Conservation (phyloP, 2,329 filamentous ascomycete species). For the Trichoderma sp. region DNA sequence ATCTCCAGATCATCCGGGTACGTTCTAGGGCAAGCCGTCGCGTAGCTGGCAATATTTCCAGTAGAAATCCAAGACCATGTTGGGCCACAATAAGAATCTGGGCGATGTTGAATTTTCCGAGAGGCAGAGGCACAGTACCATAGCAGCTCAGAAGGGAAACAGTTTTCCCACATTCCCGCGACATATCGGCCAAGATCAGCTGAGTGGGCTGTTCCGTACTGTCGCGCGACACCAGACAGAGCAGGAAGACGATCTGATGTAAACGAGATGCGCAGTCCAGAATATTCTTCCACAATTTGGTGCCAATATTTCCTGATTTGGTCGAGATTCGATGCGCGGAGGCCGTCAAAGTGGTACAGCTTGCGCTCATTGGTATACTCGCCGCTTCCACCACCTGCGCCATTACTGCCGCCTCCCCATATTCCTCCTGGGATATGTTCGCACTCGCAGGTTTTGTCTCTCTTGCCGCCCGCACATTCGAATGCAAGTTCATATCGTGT, state of each 20-base stretch:
- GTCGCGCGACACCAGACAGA: constrained; percentile 12
- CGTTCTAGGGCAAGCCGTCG: not conserved
- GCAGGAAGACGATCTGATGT: constrained; percentile 18
- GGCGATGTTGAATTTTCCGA: not conserved
- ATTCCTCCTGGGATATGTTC: not conserved
- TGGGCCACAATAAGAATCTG: constrained; percentile 8
- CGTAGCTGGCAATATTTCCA: not conserved
- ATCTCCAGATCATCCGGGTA: constrained; percentile 7
- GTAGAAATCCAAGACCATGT: constrained; percentile 18
- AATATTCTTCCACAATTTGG: constrained; percentile 15
- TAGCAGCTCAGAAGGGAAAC: constrained; percentile 8
- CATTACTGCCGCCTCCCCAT: constrained; percentile 8
- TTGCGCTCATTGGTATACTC: constrained; percentile 5
- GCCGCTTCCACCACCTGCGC: not conserved
- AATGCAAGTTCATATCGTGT: constrained; percentile 11
- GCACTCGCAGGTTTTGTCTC: constrained; percentile 11
- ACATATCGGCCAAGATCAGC: constrained; percentile 11
- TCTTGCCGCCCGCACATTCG: not conserved
- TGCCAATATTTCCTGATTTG: constrained; percentile 14
- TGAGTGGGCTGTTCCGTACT: constrained; percentile 14
- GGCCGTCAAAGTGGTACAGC: not conserved
- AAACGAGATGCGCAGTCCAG: constrained; percentile 13
- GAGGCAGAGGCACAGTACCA: constrained; percentile 4
- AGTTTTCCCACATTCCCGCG: constrained; percentile 14
- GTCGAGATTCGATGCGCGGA: not conserved